Percentiles rank a stretch among this genome's conserved stretches.
phyloP scores from a whole-genome alignment of 2,329 filamentous ascomycete species.

The Xylariaceae sp. region DNA sequence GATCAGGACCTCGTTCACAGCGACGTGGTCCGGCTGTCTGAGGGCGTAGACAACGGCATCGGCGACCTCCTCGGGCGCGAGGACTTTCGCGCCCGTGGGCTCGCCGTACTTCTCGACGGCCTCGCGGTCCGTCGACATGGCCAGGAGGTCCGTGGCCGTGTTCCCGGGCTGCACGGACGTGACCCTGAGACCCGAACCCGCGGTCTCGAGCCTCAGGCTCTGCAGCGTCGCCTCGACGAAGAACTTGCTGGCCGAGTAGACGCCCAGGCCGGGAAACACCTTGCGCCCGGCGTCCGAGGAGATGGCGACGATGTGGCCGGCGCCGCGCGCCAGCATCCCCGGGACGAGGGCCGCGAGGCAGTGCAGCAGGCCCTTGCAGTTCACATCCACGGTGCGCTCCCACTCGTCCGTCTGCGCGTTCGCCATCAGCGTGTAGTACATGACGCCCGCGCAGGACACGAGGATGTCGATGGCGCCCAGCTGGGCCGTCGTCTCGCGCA shows the following conservation, averaged over 20 bases:
- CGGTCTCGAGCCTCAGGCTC: conserved; percentile 67
- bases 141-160: conserved; percentile 64
- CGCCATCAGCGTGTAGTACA: conserved; percentile 87
- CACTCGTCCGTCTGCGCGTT: conserved; percentile 69
- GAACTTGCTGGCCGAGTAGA: conserved; percentile 80
- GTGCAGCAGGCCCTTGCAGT: conserved; percentile 77
- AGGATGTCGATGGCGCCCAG: conserved; percentile 73
- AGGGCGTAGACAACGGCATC: conserved; percentile 68
- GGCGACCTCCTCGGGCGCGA: conserved; percentile 70
- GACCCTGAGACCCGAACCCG: conserved; percentile 65
- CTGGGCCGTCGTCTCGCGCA: conserved; percentile 51
- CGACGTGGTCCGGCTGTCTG: conserved; percentile 67
- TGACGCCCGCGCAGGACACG: conserved; percentile 75
- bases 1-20: conserved; percentile 75
- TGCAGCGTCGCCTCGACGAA: conserved; percentile 82
- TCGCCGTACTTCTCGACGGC: conserved; percentile 74
- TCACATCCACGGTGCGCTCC: conserved; percentile 78
- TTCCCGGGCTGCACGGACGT: conserved; percentile 75
- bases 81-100: conserved; percentile 67
- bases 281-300: conserved; percentile 78
- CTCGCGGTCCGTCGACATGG: conserved; percentile 70
- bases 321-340: conserved; percentile 62
- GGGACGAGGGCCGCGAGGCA: conserved; percentile 65
- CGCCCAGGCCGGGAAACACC: conserved; percentile 73
- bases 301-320: conserved; percentile 72